Percentiles rank a stretch among this genome's conserved stretches.
These are phyloP conservation scores for Neurospora crassa DNA, from an alignment of 2,329 filamentous ascomycete genomes.

Conservation along the genomic window DNA sequence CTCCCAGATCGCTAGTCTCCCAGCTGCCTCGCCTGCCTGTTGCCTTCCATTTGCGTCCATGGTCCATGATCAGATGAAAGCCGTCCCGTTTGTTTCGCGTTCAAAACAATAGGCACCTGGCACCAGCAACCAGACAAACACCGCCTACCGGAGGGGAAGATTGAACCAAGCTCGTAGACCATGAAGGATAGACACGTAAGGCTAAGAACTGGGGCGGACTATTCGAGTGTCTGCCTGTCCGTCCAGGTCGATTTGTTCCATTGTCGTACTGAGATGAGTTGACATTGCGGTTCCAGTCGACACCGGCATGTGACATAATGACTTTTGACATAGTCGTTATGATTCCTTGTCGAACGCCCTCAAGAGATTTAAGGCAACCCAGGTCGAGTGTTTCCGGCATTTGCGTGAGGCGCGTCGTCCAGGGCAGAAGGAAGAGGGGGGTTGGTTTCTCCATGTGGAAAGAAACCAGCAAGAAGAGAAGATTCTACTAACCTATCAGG, in stretches of 20 bases:
- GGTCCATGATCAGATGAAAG: background rate
- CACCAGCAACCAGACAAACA: background rate
- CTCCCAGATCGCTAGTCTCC: background rate
- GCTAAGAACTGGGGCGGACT: background rate
- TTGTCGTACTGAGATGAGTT: background rate
- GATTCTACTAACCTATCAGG: conserved; percentile 17
- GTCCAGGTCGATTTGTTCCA: background rate
- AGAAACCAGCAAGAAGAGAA: conserved; percentile 1
- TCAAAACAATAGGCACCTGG: background rate
- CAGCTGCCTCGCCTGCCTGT: background rate
- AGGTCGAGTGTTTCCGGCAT: background rate
- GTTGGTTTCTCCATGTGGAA: background rate
- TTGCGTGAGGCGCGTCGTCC: background rate
- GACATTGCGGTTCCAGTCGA: background rate
- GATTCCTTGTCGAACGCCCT: background rate
- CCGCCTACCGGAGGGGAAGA: background rate
- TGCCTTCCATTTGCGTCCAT: background rate
- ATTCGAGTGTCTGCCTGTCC: background rate
- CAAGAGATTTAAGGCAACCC: background rate
- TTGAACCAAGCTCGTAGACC: background rate
- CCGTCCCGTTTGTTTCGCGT: background rate
- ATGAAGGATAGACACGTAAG: background rate
- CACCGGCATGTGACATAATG: background rate
- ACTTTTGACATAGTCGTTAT: background rate
- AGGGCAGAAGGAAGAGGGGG: background rate